Conservation (phyloP, 2,329 filamentous ascomycete genomes). For the Calonectria honghensis region DNA sequence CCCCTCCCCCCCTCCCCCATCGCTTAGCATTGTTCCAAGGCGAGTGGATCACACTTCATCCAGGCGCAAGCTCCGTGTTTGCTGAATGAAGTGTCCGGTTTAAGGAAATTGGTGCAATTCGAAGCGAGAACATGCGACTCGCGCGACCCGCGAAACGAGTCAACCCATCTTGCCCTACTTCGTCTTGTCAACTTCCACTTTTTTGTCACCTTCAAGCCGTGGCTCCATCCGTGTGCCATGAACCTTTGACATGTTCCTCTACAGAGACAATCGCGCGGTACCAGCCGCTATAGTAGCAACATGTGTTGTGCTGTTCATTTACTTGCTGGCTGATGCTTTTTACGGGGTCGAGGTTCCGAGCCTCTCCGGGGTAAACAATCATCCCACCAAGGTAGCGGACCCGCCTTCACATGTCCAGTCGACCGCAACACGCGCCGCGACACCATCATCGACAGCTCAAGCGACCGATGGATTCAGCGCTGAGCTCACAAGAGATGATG, state of each 20-base stretch:
- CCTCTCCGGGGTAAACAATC: not conserved
- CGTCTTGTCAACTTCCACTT: not conserved
- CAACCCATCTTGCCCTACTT: not conserved
- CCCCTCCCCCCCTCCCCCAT: not conserved
- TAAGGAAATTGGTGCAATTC: conserved; percentile 19
- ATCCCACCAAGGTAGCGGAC: not conserved
- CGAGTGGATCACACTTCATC: not conserved
- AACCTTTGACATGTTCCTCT: conserved; percentile 43
- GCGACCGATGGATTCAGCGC: not conserved
- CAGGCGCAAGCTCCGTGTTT: not conserved
- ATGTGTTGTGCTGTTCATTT: conserved; percentile 46
- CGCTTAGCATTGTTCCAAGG: too few relatives aligned
- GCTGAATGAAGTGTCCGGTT: not conserved
- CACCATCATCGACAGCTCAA: not conserved
- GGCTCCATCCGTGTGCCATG: not conserved
- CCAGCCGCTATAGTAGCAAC: conserved; percentile 49
- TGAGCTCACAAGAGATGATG: conserved; percentile 43
- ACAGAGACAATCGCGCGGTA: conserved; percentile 51
- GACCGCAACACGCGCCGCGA: not conserved
- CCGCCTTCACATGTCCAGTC: not conserved
- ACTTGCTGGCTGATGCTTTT: conserved; percentile 37
- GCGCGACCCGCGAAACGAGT: not conserved
- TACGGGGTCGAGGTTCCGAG: not conserved
- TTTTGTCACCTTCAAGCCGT: not conserved
- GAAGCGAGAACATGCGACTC: not conserved